These are phyloP conservation scores for Cadophora sp. DNA, from an alignment of 2,329 filamentous ascomycete genomes.

Conservation along the genomic window DNA sequence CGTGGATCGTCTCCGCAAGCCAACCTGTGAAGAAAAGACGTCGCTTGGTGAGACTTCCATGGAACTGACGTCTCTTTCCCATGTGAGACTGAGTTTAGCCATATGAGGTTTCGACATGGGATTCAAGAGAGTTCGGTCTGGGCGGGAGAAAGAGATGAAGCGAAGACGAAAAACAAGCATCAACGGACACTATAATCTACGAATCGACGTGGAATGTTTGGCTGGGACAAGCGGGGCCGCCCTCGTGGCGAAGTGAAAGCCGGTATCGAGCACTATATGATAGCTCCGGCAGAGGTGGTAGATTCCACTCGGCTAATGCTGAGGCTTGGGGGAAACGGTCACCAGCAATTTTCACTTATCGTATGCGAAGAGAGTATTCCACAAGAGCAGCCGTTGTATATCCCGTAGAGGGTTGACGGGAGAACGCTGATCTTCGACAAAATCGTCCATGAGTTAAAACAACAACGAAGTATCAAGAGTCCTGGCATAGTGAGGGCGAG, in stretches of 20 bases:
- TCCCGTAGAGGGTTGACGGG: not conserved
- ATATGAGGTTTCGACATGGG: not conserved
- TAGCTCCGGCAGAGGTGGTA: not conserved
- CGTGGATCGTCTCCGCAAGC: not conserved
- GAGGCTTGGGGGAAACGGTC: not conserved
- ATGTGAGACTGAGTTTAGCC: not conserved
- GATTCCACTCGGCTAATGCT: not conserved
- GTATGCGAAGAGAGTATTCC: not conserved
- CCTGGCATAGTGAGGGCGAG: not conserved
- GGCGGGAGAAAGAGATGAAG: constrained; percentile 1
- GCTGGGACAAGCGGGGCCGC: not conserved
- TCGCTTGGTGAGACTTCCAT: not conserved
- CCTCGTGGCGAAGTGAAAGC: not conserved
- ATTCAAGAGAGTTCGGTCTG: not conserved
- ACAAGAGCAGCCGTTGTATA: not conserved
- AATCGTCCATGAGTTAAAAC: not conserved
- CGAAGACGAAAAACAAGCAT: constrained; percentile 4
- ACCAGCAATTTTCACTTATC: not conserved
- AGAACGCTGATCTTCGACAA: not conserved
- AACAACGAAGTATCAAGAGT: not conserved
- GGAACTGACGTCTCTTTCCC: not conserved
- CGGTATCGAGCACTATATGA: not conserved
- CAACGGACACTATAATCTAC: not conserved
- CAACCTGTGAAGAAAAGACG: not conserved
- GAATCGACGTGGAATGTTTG: not conserved